These are phyloP conservation scores for Calonectria hongkongensis DNA, from an alignment of 2,329 filamentous ascomycete genomes.

Conservation along the genomic window DNA sequence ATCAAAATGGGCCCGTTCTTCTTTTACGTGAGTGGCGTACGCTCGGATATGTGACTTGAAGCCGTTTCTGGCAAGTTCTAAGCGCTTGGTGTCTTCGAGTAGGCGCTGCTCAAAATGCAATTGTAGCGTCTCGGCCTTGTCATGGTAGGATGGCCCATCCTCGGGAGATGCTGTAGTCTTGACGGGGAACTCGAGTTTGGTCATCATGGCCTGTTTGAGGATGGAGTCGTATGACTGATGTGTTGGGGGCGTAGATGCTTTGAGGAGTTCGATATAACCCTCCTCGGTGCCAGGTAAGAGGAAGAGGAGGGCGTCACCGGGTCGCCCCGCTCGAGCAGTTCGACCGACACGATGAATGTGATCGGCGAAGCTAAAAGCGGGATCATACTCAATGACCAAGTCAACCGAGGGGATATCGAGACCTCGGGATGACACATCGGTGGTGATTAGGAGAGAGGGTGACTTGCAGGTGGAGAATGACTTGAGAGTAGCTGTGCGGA, in stretches of 20 bases:
- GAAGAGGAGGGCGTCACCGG: slow-evolving; percentile 92
- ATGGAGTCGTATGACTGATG: slow-evolving; percentile 72
- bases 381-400: slow-evolving; percentile 96
- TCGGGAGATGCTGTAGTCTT: slow-evolving; percentile 75
- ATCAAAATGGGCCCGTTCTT: slow-evolving; percentile 91
- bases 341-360: slow-evolving; percentile 96
- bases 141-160: slow-evolving; percentile 66
- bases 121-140: slow-evolving; percentile 74
- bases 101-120: slow-evolving; percentile 77
- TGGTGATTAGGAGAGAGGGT: slow-evolving; percentile 91
- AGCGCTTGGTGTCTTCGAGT: slow-evolving; percentile 77
- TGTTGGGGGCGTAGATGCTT: slow-evolving; percentile 67
- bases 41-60: slow-evolving; percentile 95
- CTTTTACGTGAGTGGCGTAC: slow-evolving; percentile 93
- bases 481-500: slow-evolving; percentile 89
- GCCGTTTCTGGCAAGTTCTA: slow-evolving; percentile 88
- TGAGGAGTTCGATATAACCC: slow-evolving; percentile 87
- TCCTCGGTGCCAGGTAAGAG: slow-evolving; percentile 94
- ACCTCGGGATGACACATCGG: slow-evolving; percentile 95
- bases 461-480: slow-evolving; percentile 85
- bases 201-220: slow-evolving; percentile 79
- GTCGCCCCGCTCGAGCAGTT: slow-evolving; percentile 92
- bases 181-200: slow-evolving; percentile 79
- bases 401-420: slow-evolving; percentile 97
- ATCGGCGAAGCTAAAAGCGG: slow-evolving; percentile 93